Evolutionary conservation across 2,329 filamentous ascomycete species (phyloP).

Genomic region (Microdochium bolleyi): DNA sequence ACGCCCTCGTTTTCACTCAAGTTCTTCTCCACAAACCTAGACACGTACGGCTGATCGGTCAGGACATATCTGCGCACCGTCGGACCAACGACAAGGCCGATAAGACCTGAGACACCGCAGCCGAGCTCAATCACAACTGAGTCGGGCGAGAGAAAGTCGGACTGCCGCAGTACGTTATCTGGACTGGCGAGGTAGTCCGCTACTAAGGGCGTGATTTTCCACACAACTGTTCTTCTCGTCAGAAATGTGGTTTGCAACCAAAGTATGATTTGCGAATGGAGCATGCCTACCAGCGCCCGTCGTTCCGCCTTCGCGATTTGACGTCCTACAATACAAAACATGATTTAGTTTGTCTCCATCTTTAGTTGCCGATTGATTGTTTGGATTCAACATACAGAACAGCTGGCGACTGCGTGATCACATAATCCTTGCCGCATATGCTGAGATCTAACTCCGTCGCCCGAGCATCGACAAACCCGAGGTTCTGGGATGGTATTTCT

Average conservation of each 20-base stretch:
- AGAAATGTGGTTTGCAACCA: not conserved
- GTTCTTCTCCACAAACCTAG: conserved; percentile 70
- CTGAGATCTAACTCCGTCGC: conserved; percentile 57
- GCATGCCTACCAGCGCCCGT: conserved; percentile 37
- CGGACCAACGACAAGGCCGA: conserved; percentile 60
- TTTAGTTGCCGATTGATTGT: not conserved
- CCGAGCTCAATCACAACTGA: conserved; percentile 74
- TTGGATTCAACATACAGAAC: conserved; percentile 51
- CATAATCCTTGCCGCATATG: conserved; percentile 62
- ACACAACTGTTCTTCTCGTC: conserved; percentile 55
- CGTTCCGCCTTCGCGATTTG: conserved; percentile 28
- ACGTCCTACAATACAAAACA: conserved; percentile 35
- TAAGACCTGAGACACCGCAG: conserved; percentile 76
- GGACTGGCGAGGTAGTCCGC: conserved; percentile 68
- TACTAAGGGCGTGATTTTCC: conserved; percentile 82
- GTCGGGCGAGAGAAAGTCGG: conserved; percentile 39
- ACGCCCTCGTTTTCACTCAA: conserved; percentile 49
- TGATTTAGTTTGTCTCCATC: conserved; percentile 26
- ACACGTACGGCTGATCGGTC: conserved; percentile 83
- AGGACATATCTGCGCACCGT: conserved; percentile 61
- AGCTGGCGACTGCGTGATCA: conserved; percentile 75
- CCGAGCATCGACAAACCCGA: conserved; percentile 77
- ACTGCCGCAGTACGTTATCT: conserved; percentile 54
- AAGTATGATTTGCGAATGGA: not conserved
- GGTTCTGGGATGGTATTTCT: conserved; percentile 62